These are phyloP conservation scores for Hygrocybe punicea DNA, from an alignment of 768 basidiomycete genomes.

Conservation along the genomic window DNA sequence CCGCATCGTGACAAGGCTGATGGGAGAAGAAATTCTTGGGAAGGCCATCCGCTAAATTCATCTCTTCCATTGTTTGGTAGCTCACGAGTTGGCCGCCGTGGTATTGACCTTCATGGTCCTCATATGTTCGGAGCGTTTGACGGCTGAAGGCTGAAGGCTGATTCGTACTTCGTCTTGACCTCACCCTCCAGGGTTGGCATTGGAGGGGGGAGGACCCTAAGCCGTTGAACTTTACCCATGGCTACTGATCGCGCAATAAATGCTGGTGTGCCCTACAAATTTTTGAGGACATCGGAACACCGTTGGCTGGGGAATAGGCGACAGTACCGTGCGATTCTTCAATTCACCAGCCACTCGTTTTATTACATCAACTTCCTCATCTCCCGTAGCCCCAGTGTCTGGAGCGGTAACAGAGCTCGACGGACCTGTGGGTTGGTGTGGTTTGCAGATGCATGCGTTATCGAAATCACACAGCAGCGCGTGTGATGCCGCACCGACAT, in stretches of 20 bases:
- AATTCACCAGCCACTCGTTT: not conserved
- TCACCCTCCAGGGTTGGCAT: constrained; percentile 4
- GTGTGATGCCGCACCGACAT: constrained; percentile 1
- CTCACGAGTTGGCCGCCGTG: constrained; percentile 1
- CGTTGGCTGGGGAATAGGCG: not conserved
- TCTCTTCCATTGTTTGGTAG: not conserved
- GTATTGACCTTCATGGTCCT: not conserved
- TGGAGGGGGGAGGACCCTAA: not conserved
- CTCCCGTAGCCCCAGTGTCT: not conserved
- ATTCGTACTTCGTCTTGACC: constrained; percentile 1
- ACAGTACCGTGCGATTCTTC: constrained; percentile 1
- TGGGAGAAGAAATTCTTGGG: constrained; percentile 1
- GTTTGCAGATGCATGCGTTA: not conserved
- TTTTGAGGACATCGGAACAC: not conserved
- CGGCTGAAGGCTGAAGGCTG: not conserved
- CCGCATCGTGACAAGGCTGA: constrained; percentile 11
- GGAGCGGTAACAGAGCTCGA: not conserved
- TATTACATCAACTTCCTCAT: not conserved
- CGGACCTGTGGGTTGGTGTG: not conserved
- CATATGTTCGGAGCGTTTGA: not conserved
- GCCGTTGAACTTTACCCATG: constrained; percentile 1
- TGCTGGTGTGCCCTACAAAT: constrained; percentile 8
- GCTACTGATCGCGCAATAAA: constrained; percentile 11
- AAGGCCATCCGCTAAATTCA: not conserved
- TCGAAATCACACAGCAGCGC: constrained; percentile 6